Conservation (phyloP, 2,329 filamentous ascomycete species). For the Epichloe amarillans region DNA sequence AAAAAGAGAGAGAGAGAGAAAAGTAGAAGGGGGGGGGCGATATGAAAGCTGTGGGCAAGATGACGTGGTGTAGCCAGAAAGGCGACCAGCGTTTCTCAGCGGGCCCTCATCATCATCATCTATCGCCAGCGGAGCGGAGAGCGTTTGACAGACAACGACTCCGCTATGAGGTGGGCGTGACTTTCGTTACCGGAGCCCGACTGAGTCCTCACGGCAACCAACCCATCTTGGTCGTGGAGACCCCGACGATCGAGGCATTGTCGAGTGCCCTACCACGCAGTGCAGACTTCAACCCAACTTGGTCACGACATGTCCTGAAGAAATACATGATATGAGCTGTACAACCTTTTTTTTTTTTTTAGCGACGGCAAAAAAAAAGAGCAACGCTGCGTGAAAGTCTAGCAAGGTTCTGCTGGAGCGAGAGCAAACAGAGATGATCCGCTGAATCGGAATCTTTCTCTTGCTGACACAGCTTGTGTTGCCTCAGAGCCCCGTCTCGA, state of each 20-base stretch:
- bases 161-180: background rate
- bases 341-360: background rate
- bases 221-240: background rate
- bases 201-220: background rate
- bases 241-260: background rate
- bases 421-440: conserved; percentile 1
- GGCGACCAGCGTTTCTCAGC: background rate
- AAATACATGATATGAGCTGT: background rate
- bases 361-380: background rate
- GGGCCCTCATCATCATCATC: background rate
- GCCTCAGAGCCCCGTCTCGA: background rate
- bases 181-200: background rate
- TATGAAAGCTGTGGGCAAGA: background rate
- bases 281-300: background rate
- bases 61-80: background rate
- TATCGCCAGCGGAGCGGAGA: background rate
- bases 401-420: background rate
- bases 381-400: background rate
- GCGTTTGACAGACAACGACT: background rate
- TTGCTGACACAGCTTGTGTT: conserved; percentile 1
- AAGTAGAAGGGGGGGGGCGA: background rate
- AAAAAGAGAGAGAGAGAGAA: background rate
- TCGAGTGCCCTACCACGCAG: background rate
- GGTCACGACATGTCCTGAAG: background rate
- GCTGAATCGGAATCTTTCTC: background rate